Percentiles rank a stretch among this genome's conserved stretches.
phyloP scores from a whole-genome alignment of 345 rosid species.

The Gossypium turneri region DNA sequence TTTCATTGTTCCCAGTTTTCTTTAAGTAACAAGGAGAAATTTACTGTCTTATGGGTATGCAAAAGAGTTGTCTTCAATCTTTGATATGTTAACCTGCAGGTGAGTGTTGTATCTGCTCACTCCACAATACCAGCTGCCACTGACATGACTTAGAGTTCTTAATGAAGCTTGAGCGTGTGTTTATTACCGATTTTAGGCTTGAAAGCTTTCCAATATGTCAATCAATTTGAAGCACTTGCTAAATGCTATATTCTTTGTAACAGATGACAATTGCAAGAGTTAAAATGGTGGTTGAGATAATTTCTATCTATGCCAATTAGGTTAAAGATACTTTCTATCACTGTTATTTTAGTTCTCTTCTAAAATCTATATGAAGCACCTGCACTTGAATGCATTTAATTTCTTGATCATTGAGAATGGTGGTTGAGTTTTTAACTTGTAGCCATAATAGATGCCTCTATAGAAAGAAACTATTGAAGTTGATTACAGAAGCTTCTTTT shows the following conservation, averaged over 20 bases:
- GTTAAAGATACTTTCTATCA: not conserved
- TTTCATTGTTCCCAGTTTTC: not conserved
- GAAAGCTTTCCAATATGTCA: not conserved
- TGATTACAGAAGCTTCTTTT: not conserved
- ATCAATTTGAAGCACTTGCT: not conserved
- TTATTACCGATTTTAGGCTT: not conserved
- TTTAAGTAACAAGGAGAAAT: not conserved
- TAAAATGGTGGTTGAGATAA: not conserved
- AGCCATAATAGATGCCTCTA: not conserved
- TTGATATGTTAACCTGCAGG: not conserved
- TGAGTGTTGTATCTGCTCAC: not conserved
- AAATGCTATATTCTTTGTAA: not conserved
- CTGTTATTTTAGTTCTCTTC: not conserved
- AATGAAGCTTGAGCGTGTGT: not conserved
- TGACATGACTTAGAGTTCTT: not conserved
- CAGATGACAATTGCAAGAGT: not conserved
- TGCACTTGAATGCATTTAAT: not conserved
- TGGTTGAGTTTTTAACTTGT: not conserved
- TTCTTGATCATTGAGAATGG: slow-evolving; percentile 7
- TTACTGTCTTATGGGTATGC: not conserved
- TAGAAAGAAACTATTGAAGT: not conserved
- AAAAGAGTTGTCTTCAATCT: not conserved
- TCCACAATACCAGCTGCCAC: not conserved
- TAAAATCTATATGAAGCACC: not conserved
- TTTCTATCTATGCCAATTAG: not conserved